Evolutionary conservation across 495 filamentous ascomycete species (phyloP), one percentile per base, ranked within the genome.

Genomic region (Physcia stellaris): DNA sequence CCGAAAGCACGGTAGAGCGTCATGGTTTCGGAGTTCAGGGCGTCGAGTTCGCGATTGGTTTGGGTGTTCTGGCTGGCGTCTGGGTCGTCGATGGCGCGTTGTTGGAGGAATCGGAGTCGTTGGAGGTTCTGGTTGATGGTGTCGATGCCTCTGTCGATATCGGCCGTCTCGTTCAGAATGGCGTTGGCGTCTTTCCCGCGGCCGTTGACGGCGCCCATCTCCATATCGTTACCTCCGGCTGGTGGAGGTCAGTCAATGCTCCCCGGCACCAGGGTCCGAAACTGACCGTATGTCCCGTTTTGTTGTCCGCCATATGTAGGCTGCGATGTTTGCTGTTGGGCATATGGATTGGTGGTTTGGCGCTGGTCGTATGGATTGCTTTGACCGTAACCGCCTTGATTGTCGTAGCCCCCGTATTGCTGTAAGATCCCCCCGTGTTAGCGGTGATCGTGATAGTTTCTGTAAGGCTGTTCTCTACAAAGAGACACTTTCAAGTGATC

Each of bases 81-180:
- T 33, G 73, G 61, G 44, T 81, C 76, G 44, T 70, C 65, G 37
- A 80, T 64, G 19, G 68, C 64, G 37, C 62, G 57, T 28, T 67
- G 60, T 46, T 86, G 80, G 19, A 76, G 61, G 40, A 59, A 57
- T 28, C 59, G 61, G 11, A 86, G 69, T 26, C 67, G 57, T 37
- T 70, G 57, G 26, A 85, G 69, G 40, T 71, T 72, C 39, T 49
- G 59, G 53, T 93, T 75, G 38, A 94, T 70, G 40, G 70, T 64
- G 46, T 87, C 75, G 45, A 95, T 81, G 24, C 73, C 80, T 35
- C 70, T 66, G 58, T 80, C 76, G 59, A 94, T 79, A 28, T 79
- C 73, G 16, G 70, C 67, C 63, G 84, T 85, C 53, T 92, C 80
- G 59, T 90, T 80, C 32, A 95, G 68, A 49, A 92, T 76, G 28